phyloP scores from a whole-genome alignment of 768 basidiomycete genomes.

The Mycena floridula region DNA sequence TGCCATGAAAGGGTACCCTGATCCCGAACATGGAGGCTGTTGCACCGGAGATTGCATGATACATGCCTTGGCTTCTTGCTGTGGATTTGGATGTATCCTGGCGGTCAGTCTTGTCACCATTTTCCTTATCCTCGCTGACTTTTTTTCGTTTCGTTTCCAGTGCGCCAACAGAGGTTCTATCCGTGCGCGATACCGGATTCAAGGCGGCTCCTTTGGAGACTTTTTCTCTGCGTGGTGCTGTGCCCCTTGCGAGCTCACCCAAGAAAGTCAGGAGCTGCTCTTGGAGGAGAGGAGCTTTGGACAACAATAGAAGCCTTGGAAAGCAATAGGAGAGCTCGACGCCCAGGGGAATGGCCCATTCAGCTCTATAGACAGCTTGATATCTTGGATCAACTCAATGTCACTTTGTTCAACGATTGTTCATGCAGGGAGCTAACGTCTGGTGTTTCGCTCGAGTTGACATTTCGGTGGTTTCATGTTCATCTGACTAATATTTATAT shows the following conservation, averaged over 20 bases:
- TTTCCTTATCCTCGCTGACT: not conserved
- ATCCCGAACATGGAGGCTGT: constrained; percentile 27
- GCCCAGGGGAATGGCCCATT: no score
- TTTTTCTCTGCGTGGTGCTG: constrained; percentile 26
- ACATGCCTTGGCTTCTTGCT: constrained; percentile 12
- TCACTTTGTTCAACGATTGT: no score
- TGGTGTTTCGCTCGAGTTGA: no score
- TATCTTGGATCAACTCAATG: no score
- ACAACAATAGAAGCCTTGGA: no score
- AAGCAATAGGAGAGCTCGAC: no score
- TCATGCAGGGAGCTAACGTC: no score
- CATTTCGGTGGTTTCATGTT: no score
- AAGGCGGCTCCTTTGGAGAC: not conserved
- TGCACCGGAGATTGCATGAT: constrained; percentile 12
- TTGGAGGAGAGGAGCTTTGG: constrained; percentile 25
- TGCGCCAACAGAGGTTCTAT: not conserved
- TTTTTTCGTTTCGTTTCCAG: not conserved
- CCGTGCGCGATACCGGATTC: not conserved
- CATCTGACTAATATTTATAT: no score
- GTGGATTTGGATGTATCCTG: not conserved
- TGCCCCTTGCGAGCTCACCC: constrained; percentile 31
- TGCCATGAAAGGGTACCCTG: constrained; percentile 19
- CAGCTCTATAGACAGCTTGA: no score
- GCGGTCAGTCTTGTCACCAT: not conserved
- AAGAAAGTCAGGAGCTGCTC: constrained; percentile 33